phyloP scores from a whole-genome alignment of 192 early-diverging fungal genomes.

The Piromyces finnis region DNA sequence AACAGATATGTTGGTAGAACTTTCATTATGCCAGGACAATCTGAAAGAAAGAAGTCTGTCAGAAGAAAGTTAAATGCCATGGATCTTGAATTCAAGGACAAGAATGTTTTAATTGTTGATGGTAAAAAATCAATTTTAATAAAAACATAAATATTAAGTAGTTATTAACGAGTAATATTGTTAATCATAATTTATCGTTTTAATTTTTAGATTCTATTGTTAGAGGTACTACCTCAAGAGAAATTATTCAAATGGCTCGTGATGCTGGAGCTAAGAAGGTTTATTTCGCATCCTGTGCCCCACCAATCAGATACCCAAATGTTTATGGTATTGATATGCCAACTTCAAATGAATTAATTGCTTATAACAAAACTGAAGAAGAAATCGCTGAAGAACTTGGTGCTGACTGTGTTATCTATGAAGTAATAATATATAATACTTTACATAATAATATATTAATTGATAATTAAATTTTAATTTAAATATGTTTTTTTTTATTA shows the following conservation, averaged over 20 bases:
- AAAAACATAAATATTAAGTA: neutral
- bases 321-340: conserved; percentile 99
- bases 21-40: conserved; percentile 98
- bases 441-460: neutral
- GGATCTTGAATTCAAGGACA: conserved; percentile 85
- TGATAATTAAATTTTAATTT: neutral
- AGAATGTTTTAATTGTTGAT: conserved; percentile 96
- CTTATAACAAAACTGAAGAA: conserved; percentile 55
- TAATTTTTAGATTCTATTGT: conserved; percentile 73
- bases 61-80: conserved; percentile 97
- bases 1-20: conserved; percentile 98
- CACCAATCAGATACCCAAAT: conserved; percentile 86
- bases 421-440: conserved; percentile 24
- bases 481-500: neutral
- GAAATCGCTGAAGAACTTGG: conserved; percentile 76
- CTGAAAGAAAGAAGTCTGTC: conserved; percentile 55
- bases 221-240: conserved; percentile 95
- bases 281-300: conserved; percentile 96
- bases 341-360: conserved; percentile 77
- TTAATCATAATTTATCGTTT: neutral
- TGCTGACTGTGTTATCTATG: conserved; percentile 90
- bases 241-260: conserved; percentile 98
- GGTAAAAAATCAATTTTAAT: conserved; percentile 18
- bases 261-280: conserved; percentile 97
- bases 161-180: no score